Evolutionary conservation across 2,329 filamentous ascomycete genomes (phyloP), one percentile per base, ranked within the genome.

Genomic region (Cladophialophora exuberans): DNA sequence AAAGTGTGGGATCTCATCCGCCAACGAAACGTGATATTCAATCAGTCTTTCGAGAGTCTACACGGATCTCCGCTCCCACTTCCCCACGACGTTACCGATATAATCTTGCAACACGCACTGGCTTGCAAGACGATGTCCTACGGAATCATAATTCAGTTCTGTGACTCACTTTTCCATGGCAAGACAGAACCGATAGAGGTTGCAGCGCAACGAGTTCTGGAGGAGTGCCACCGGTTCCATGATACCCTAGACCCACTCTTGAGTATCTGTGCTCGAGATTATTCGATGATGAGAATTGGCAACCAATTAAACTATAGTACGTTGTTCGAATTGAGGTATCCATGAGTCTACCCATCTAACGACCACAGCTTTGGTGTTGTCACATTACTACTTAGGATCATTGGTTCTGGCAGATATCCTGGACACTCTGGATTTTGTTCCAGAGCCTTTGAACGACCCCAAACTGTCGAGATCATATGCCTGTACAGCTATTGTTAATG

Each of bases 41-140:
- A 51, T 11, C 38, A 52, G 15, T 49, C 53, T 6, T 56, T 56
- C 35, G 26, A 31, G 10, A 26, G 15, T 4, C 46, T 56, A 7
- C 39, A 47, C 15, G 23, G 18, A 3, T 56, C 53, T 5, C 28
- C 39, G 15, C 28, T 36, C 3, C 45, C 53, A 22, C 53, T 56
- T n/a, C 20, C 46, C 13, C 5, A 22, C 3, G 53, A 56, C 13
- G 33, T 56, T 10, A 31, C 42, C 18, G 39, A 17, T 25, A 41
- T 56, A 3, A 22, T 56, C 10, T 15, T 56, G 7, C 53, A 56
- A 33, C 53, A 56, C 22, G 53, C 53, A 2, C 41, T 41, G 3
- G 53, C 53, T 3, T 56, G 53, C 47, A 56, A 56, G 20, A 50
- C 46, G 2, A 56, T 56, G 53, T 52, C 45, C 42, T 20, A 39